phyloP scores from a whole-genome alignment of 164 flowering plant genomes.

The Tinospora cordifolia region DNA sequence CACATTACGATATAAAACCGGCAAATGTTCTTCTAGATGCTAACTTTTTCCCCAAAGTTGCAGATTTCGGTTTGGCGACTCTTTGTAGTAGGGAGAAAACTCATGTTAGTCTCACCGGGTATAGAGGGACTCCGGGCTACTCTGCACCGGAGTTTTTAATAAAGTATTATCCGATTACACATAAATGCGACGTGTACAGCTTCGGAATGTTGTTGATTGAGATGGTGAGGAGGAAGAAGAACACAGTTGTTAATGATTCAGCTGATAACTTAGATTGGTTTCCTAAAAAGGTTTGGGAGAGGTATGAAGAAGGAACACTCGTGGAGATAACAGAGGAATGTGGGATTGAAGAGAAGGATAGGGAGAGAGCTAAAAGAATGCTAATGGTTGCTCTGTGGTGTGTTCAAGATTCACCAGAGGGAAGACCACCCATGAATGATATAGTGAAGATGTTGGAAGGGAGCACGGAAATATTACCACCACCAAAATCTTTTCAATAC shows the following conservation, averaged over 20 bases:
- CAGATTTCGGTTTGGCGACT: conserved; percentile 36
- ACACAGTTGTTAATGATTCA: neutral
- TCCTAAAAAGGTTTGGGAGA: conserved; percentile 18
- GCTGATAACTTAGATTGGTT: conserved; percentile 11
- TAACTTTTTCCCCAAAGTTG: conserved; percentile 25
- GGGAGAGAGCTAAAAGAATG: conserved; percentile 13
- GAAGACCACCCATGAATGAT: conserved; percentile 12
- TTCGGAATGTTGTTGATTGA: conserved; percentile 28
- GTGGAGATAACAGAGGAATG: conserved; percentile 6
- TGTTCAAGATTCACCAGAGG: conserved; percentile 15
- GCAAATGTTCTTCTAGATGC: conserved; percentile 25
- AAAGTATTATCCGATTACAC: conserved; percentile 15
- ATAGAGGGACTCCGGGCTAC: conserved; percentile 29
- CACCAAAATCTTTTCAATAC: conserved; percentile 12
- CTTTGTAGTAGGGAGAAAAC: conserved; percentile 19
- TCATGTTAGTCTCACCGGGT: conserved; percentile 10
- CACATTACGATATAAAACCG: conserved; percentile 35
- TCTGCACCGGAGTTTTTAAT: conserved; percentile 22
- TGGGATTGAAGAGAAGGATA: conserved; percentile 14
- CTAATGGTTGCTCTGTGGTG: conserved; percentile 17
- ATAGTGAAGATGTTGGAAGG: conserved; percentile 19
- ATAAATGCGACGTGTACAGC: conserved; percentile 25
- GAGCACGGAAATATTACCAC: conserved; percentile 10
- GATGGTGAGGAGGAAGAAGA: conserved; percentile 19
- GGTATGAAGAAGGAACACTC: conserved; percentile 7